Evolutionary conservation across 257 asterid species (phyloP).

Genomic region (Solanum lycopersicoides): DNA sequence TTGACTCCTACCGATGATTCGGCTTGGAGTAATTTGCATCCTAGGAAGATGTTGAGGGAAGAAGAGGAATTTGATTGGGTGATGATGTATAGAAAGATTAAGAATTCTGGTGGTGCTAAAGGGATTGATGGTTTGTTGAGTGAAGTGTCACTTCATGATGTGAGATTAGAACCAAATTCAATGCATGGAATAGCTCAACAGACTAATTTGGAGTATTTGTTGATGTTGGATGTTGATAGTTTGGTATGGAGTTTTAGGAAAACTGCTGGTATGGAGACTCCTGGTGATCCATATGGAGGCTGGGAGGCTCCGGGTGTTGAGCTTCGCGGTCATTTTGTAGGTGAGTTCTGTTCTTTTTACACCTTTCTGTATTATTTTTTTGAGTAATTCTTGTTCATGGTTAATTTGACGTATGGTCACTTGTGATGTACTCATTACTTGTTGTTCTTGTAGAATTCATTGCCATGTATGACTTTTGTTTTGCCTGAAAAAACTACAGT

Average conservation of each 20-base stretch:
- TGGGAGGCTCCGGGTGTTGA: slow-evolving; percentile 64
- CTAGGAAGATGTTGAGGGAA: slow-evolving; percentile 60
- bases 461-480: background rate
- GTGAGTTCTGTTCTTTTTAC: slow-evolving; percentile 16
- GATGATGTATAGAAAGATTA: slow-evolving; percentile 47
- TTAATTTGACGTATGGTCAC: background rate
- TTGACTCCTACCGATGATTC: slow-evolving; percentile 83
- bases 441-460: background rate
- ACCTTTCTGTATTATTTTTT: background rate
- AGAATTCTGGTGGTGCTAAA: slow-evolving; percentile 19
- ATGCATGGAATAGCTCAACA: slow-evolving; percentile 74
- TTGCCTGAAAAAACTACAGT: background rate
- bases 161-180: slow-evolving; percentile 58
- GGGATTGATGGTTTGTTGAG: slow-evolving; percentile 23
- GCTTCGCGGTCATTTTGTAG: slow-evolving; percentile 97
- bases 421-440: background rate
- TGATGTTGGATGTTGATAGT: slow-evolving; percentile 75
- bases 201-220: slow-evolving; percentile 73
- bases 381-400: background rate
- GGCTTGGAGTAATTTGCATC: slow-evolving; percentile 58
- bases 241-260: slow-evolving; percentile 80
- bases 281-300: slow-evolving; percentile 71
- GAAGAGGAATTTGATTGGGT: slow-evolving; percentile 46
- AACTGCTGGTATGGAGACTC: slow-evolving; percentile 63
- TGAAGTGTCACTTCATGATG: slow-evolving; percentile 57